Evolutionary conservation across 306 rosid species (phyloP), one percentile per base, ranked within the genome.

Genomic region (Lathyrus sativus): DNA sequence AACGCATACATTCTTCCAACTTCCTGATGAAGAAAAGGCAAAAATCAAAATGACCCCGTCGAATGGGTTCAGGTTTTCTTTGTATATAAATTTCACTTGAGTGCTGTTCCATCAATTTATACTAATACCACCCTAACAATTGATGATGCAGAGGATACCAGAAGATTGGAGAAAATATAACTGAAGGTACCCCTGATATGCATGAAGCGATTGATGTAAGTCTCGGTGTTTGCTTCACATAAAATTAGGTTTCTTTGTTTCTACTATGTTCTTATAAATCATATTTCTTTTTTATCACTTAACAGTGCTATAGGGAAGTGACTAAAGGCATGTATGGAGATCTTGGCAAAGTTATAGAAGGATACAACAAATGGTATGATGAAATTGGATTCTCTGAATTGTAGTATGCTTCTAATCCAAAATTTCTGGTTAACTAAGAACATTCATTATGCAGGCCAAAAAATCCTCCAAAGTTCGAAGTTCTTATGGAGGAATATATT

Each of bases 131-230:
- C 41, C 54, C 15, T 26, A 53, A 51, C 35, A 56, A 74, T 22
- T 74, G 65, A 62, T 83, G 83, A 62, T 83, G 85, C 88, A 93
- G 96, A 78, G 97, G 98, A 73, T 93, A 93, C 63, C 81, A 90
- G 73, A 85, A 82, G 81, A 37, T 85, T 14, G 91, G 99, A 78
- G 89, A 88, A 72, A 90, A 93, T 67, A 72, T 93, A 60, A 93
- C 97, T 7, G 53, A 86, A 85, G 99, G 90, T 46, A 79, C 75
- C 35, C 96, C 90, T 5, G 99, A 90, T 76, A 81, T 90, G 75
- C 99, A 93, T 45, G 99, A 93, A 82, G 97, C 99, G 14, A 88
- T 93, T 58, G 98, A 93, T 76, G 98, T 88, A 84, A 60, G 95
- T 83, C 71, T 59, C 45, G 18, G 29, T 62, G 11, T 35, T 46